Percentiles rank a stretch among this genome's conserved stretches.
phyloP scores from a whole-genome alignment of 805 yeast species.

The Dipodascus albidus region DNA sequence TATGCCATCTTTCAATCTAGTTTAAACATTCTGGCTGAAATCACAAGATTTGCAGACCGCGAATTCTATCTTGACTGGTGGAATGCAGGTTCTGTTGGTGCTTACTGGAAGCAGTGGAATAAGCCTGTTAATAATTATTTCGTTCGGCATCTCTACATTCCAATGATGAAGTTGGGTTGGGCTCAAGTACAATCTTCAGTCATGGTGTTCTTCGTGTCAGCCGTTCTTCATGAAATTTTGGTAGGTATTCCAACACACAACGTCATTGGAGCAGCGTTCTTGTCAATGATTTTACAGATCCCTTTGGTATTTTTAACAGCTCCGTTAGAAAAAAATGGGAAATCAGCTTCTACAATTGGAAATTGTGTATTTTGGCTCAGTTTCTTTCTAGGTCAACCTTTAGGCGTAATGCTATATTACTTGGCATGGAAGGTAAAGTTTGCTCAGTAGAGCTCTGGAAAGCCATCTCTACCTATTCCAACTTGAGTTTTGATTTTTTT shows the following conservation, averaged over 20 bases:
- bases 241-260: constrained; percentile 38
- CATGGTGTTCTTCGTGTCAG: constrained; percentile 33
- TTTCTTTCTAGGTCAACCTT: constrained; percentile 36
- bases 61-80: constrained; percentile 39
- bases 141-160: constrained; percentile 32
- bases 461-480: no score
- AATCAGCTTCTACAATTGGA: constrained; percentile 29
- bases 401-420: constrained; percentile 33
- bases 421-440: constrained; percentile 31
- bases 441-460: constrained; percentile 4
- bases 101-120: constrained; percentile 39
- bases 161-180: constrained; percentile 28
- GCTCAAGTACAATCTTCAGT: constrained; percentile 22
- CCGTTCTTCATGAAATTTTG: constrained; percentile 34
- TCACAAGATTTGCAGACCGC: constrained; percentile 34
- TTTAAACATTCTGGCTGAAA: constrained; percentile 34
- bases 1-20: constrained; percentile 32
- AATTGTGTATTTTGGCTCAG: constrained; percentile 37
- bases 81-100: constrained; percentile 37
- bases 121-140: constrained; percentile 33
- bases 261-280: constrained; percentile 35
- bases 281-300: constrained; percentile 33
- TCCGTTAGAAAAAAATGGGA: constrained; percentile 26
- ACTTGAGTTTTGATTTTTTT: no score
- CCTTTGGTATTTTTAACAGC: constrained; percentile 31